Percentiles rank a stretch among this genome's conserved stretches.
phyloP scores from a whole-genome alignment of 2,329 filamentous ascomycete genomes.

The Aspergillus fructus region DNA sequence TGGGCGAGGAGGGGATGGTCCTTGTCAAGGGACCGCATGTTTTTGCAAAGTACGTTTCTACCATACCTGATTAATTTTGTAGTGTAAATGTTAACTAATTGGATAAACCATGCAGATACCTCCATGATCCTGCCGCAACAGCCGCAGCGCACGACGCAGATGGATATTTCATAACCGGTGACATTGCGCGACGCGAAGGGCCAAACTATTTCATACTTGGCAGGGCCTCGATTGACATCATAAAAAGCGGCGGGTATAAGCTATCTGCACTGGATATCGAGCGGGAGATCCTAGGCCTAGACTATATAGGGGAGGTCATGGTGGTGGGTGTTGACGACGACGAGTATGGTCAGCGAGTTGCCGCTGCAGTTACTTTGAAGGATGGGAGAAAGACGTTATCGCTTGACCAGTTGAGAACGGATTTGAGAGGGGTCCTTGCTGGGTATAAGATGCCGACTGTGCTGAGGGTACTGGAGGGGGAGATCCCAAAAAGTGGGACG shows the following conservation, averaged over 20 bases:
- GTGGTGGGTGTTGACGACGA: constrained; percentile 54
- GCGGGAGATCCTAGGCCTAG: constrained; percentile 50
- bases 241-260: constrained; percentile 57
- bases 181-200: constrained; percentile 37
- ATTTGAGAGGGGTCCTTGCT: constrained; percentile 56
- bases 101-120: constrained; percentile 20
- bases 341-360: constrained; percentile 55
- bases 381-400: constrained; percentile 27
- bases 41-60: constrained; percentile 33
- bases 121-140: constrained; percentile 44
- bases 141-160: constrained; percentile 43
- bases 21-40: constrained; percentile 38
- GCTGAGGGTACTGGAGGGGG: constrained; percentile 69
- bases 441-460: constrained; percentile 92
- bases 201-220: constrained; percentile 53
- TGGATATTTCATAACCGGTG: constrained; percentile 49
- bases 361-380: constrained; percentile 46
- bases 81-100: too few relatives aligned
- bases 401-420: constrained; percentile 25
- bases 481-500: constrained; percentile 63
- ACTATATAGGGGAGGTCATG: constrained; percentile 52
- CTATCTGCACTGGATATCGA: constrained; percentile 56
- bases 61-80: too few relatives aligned
- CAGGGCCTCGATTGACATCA: constrained; percentile 52
- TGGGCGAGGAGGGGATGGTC: constrained; percentile 52